Base-by-base conservation (phyloP, 768 basidiomycete genomes). In the Postia placenta region DNA sequence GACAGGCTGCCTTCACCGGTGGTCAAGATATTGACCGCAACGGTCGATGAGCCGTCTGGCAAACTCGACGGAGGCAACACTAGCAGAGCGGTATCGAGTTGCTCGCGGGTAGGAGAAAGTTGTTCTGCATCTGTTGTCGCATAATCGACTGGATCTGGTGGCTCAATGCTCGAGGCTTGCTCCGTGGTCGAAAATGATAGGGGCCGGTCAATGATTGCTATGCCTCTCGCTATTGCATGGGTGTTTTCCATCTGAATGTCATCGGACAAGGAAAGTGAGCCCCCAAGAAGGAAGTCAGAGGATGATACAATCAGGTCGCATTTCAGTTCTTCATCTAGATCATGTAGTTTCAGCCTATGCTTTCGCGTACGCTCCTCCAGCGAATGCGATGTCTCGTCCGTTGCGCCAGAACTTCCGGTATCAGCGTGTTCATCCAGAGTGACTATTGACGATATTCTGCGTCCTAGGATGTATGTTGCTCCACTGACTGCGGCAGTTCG, bases 401-500 rank as follows among this genome's bases (percentile, higher is more conserved):
- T 15, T 51, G 47, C 20, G 39, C 11, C 14, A 26, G 5, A 22
- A 14, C 24, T 42, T 40, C 49, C 17, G 26, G 44, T 23, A 39
- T n/a, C n/a, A n/a, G n/a, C n/a, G n/a, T n/a, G n/a, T n/a, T n/a
- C n/a, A n/a, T n/a, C n/a, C n/a, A n/a, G n/a, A n/a, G n/a, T n/a
- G n/a, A n/a, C n/a, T n/a, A n/a, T n/a, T n/a, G n/a, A 37, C 14
- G 50, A 39, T 2, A 86, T 61, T 1, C 65, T 61, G 39, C 78
- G 73, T 22, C 83, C 83, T 3, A 91, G 74, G 51, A 91, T 81
- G 60, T 90, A 91, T 11, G 83, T 80, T 0, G 71, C 79, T 15
- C 87, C 85, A 42, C 71, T 73, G 26, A 98, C 94, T 2, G 95
- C 95, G 12, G 91, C 75, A 19, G 87, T 80, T 14, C 93, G 89